A percentile compares a stretch with the other conserved stretches of the same genome.
phyloP scores from a whole-genome alignment of 805 yeast genomes.

The Saccharomycopsis lassenensis region DNA sequence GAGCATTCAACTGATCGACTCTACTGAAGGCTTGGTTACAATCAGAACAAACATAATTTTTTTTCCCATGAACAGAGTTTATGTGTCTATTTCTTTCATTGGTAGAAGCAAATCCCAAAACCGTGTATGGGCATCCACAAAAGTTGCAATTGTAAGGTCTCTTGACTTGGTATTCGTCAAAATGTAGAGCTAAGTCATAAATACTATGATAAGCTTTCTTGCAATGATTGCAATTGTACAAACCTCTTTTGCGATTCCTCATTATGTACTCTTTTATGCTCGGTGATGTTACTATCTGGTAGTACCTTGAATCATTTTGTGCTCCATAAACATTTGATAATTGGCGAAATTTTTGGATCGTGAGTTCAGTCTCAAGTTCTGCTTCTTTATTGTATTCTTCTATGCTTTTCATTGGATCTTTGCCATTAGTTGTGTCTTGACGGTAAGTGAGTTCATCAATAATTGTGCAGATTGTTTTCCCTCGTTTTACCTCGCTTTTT shows the following conservation, averaged over 20 bases:
- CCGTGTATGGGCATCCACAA: constrained; percentile 11
- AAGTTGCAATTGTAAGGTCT: constrained; percentile 7
- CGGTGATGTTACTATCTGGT: constrained; percentile 1
- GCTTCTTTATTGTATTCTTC: constrained; percentile 1
- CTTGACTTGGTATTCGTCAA: constrained; percentile 11
- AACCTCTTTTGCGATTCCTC: constrained; percentile 29
- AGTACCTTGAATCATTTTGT: too few relatives aligned
- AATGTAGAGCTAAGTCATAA: constrained; percentile 15
- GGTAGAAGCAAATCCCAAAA: constrained; percentile 10
- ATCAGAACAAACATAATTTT: constrained; percentile 7
- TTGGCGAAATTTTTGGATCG: too few relatives aligned
- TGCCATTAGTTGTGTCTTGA: too few relatives aligned
- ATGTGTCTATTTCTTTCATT: constrained; percentile 15
- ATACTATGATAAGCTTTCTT: constrained; percentile 5
- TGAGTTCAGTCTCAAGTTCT: constrained; percentile 2
- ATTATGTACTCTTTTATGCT: constrained; percentile 8
- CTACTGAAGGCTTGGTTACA: constrained; percentile 11
- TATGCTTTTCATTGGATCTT: not conserved
- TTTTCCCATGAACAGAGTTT: constrained; percentile 14
- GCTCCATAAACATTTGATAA: too few relatives aligned
- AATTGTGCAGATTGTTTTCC: too few relatives aligned
- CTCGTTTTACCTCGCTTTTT: too few relatives aligned
- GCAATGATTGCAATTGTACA: constrained; percentile 17
- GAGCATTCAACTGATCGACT: constrained; percentile 15
- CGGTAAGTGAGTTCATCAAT: too few relatives aligned